These are phyloP conservation scores for Coemansia sp. DNA, from an alignment of 192 early-diverging fungal genomes.

Conservation along the genomic window DNA sequence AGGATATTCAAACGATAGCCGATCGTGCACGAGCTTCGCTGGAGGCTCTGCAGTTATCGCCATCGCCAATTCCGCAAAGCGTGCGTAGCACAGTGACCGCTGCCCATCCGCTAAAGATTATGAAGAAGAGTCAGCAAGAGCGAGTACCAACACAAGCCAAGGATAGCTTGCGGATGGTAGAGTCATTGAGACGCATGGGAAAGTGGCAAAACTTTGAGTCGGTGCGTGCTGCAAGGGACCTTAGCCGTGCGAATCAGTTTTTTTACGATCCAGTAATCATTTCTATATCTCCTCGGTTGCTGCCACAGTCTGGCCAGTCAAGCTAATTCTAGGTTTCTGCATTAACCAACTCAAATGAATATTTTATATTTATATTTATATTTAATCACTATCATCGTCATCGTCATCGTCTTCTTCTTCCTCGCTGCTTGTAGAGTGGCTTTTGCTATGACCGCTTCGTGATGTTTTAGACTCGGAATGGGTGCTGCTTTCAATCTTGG, in stretches of 20 bases:
- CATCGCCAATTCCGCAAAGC: conserved; percentile 20
- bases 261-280: conserved; percentile 25
- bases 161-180: conserved; percentile 45
- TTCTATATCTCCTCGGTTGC: conserved; percentile 33
- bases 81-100: conserved; percentile 17
- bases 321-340: not conserved
- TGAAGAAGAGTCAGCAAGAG: conserved; percentile 37
- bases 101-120: conserved; percentile 32
- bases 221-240: conserved; percentile 1
- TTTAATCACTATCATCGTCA: conserved; percentile 15
- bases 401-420: conserved; percentile 17
- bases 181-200: conserved; percentile 49
- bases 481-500: not conserved
- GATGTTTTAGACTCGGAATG: not conserved
- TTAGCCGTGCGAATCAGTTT: conserved; percentile 25
- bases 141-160: conserved; percentile 16
- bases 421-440: not conserved
- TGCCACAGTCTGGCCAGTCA: conserved; percentile 27
- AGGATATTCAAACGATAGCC: not conserved
- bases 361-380: too few relatives aligned
- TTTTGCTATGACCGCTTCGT: conserved; percentile 10
- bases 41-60: conserved; percentile 18
- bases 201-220: conserved; percentile 26
- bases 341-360: too few relatives aligned
- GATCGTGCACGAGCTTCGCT: not conserved